These are phyloP conservation scores for Pueraria montana DNA, from an alignment of 306 rosid genomes.

Conservation along the genomic window DNA sequence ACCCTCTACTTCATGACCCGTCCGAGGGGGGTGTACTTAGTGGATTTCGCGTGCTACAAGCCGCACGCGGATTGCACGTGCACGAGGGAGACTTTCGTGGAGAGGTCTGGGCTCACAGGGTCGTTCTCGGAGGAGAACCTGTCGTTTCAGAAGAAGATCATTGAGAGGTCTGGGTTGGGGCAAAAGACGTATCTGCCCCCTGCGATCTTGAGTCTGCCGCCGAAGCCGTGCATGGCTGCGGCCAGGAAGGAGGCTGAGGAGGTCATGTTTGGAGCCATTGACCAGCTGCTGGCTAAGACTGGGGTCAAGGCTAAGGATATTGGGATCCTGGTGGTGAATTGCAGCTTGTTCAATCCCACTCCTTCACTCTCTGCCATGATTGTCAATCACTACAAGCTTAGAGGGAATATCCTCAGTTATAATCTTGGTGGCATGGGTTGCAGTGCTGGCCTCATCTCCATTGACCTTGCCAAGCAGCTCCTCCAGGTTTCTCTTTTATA, in stretches of 20 bases:
- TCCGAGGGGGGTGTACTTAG: constrained; percentile 68
- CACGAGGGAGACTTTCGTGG: constrained; percentile 62
- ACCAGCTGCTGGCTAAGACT: constrained; percentile 72
- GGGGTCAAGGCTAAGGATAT: constrained; percentile 89
- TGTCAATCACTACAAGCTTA: constrained; percentile 81
- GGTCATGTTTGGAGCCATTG: constrained; percentile 95
- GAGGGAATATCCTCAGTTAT: constrained; percentile 78
- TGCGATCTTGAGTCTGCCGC: constrained; percentile 72
- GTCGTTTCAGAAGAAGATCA: constrained; percentile 78
- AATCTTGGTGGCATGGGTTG: constrained; percentile 99
- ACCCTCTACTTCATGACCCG: constrained; percentile 87
- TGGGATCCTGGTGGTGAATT: constrained; percentile 86
- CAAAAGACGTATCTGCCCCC: constrained; percentile 80
- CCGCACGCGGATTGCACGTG: constrained; percentile 61
- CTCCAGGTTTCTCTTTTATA: constrained; percentile 87
- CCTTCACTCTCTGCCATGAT: constrained; percentile 91
- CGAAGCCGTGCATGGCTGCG: constrained; percentile 84
- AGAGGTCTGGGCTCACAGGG: constrained; percentile 56
- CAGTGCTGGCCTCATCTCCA: constrained; percentile 91
- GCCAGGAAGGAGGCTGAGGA: constrained; percentile 92
- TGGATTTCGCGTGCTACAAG: constrained; percentile 83
- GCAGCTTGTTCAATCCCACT: constrained; percentile 88
- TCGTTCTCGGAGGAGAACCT: constrained; percentile 69
- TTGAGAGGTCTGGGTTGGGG: constrained; percentile 84
- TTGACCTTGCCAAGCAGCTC: constrained; percentile 91